A percentile compares a stretch with the other conserved stretches of the same genome.
These are phyloP conservation scores for Cyberlindnera subsufficiens DNA, from an alignment of 805 yeast genomes.

Conservation along the genomic window DNA sequence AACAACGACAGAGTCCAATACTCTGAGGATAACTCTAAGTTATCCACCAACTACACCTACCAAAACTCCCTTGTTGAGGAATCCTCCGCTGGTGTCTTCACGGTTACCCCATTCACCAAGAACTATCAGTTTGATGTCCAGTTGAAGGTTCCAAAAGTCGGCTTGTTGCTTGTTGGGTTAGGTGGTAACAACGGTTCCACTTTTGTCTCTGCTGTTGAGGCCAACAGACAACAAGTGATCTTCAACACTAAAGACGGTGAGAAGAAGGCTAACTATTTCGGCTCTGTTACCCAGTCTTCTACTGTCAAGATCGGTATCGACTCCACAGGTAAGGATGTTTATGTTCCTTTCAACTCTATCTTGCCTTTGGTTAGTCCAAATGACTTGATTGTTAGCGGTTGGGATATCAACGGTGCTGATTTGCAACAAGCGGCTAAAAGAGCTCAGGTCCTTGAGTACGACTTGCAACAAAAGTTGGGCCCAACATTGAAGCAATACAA, in stretches of 20 bases:
- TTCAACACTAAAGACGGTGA: slow-evolving; percentile 82
- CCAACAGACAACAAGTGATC: slow-evolving; percentile 72
- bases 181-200: slow-evolving; percentile 98
- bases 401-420: slow-evolving; percentile 82
- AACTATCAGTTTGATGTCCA: slow-evolving; percentile 86
- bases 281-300: slow-evolving; percentile 91
- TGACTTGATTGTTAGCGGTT: slow-evolving; percentile 85
- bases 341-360: slow-evolving; percentile 85
- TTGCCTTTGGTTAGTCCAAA: slow-evolving; percentile 88
- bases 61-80: slow-evolving; percentile 66
- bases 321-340: slow-evolving; percentile 71
- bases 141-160: slow-evolving; percentile 75
- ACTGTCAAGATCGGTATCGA: slow-evolving; percentile 89
- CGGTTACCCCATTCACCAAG: slow-evolving; percentile 64
- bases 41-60: slow-evolving; percentile 55
- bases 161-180: slow-evolving; percentile 85
- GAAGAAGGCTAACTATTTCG: slow-evolving; percentile 72
- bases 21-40: slow-evolving; percentile 37
- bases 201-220: slow-evolving; percentile 74
- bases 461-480: slow-evolving; percentile 70
- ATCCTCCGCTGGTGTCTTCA: slow-evolving; percentile 36
- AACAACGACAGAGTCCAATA: slow-evolving; percentile 46
- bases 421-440: slow-evolving; percentile 77
- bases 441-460: slow-evolving; percentile 81
- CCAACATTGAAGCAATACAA: slow-evolving; percentile 52